phyloP scores from a whole-genome alignment of 306 rosid species.

The Quercus aquifolioides region DNA sequence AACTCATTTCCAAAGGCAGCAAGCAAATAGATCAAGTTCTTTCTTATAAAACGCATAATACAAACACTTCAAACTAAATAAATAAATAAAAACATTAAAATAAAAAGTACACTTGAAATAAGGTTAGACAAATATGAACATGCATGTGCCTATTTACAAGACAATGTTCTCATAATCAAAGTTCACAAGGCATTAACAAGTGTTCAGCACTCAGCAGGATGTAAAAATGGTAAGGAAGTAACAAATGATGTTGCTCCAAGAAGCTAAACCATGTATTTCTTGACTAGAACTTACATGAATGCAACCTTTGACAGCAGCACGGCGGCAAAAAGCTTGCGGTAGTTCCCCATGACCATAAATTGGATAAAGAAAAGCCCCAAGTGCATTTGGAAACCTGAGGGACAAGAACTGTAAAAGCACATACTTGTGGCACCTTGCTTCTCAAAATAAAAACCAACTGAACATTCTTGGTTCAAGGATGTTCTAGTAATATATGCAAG shows the following conservation, averaged over 20 bases:
- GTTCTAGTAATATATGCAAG: background rate
- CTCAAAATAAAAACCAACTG: constrained; percentile 11
- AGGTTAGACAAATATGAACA: constrained; percentile 4
- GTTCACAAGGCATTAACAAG: background rate
- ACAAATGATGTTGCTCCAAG: background rate
- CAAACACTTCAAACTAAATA: background rate
- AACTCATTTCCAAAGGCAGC: background rate
- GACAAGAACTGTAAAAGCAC: constrained; percentile 6
- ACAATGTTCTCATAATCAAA: background rate
- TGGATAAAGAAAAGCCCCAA: constrained; percentile 83
- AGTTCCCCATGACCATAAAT: constrained; percentile 86
- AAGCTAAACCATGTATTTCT: background rate
- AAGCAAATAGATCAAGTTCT: background rate
- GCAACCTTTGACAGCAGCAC: constrained; percentile 97
- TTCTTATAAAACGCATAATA: constrained; percentile 7
- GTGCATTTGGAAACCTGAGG: constrained; percentile 70
- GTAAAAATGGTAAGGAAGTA: background rate
- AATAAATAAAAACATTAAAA: too few relatives aligned
- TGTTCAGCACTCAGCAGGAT: background rate
- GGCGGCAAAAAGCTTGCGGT: constrained; percentile 85
- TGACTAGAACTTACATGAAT: constrained; percentile 65
- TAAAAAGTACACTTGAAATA: background rate
- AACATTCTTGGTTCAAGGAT: background rate
- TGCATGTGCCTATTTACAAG: background rate
- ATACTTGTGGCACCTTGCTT: background rate